Evolutionary conservation across 2,329 filamentous ascomycete genomes (phyloP).

Genomic region (Diaporthe vaccinii): DNA sequence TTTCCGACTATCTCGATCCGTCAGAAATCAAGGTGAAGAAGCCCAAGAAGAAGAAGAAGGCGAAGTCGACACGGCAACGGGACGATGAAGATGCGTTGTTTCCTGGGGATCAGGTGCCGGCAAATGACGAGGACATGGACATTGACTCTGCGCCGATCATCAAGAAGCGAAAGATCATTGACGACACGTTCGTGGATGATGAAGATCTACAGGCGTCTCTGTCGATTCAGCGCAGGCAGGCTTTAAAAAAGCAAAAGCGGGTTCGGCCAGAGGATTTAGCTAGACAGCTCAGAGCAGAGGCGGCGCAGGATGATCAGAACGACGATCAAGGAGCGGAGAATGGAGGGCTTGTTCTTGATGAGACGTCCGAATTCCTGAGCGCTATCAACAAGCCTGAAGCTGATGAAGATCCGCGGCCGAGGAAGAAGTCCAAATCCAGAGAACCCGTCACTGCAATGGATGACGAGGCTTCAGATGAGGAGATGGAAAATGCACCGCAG

Average conservation of each 20-base stretch:
- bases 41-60: slow-evolving; percentile 92
- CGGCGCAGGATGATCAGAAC: slow-evolving; percentile 65
- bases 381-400: slow-evolving; percentile 79
- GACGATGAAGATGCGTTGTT: slow-evolving; percentile 73
- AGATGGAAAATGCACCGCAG: slow-evolving; percentile 64
- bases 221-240: slow-evolving; percentile 83
- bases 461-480: slow-evolving; percentile 57
- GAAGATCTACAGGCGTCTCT: slow-evolving; percentile 92
- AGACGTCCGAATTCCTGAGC: slow-evolving; percentile 94
- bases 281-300: slow-evolving; percentile 79
- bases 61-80: slow-evolving; percentile 80
- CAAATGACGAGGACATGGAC: slow-evolving; percentile 76
- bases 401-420: slow-evolving; percentile 67
- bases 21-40: slow-evolving; percentile 95
- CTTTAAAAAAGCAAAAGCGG: slow-evolving; percentile 93
- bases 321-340: slow-evolving; percentile 55
- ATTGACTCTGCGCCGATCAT: slow-evolving; percentile 66
- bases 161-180: slow-evolving; percentile 75
- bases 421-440: slow-evolving; percentile 56
- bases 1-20: slow-evolving; percentile 90
- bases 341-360: slow-evolving; percentile 88
- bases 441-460: slow-evolving; percentile 61
- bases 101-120: slow-evolving; percentile 53
- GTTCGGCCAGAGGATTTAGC: slow-evolving; percentile 88
- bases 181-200: slow-evolving; percentile 85